Evolutionary conservation across 805 yeast species (phyloP).

Genomic region (Yarrowia sp.): DNA sequence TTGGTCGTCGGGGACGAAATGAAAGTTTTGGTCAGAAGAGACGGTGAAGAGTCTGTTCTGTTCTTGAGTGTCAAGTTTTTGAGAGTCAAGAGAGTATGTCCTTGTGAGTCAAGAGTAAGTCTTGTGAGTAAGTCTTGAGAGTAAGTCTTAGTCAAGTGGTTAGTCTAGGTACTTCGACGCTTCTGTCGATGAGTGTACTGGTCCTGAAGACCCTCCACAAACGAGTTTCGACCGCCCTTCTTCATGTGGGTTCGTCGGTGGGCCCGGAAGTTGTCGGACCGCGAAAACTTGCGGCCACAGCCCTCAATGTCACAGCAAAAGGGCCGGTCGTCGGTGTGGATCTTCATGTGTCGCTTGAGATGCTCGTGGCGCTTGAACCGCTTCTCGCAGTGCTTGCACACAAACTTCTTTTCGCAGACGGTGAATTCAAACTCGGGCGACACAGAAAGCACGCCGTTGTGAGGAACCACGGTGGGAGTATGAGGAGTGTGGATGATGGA

Average conservation of each 20-base stretch:
- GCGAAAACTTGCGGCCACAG: conserved; percentile 63
- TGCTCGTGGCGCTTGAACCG: conserved; percentile 44
- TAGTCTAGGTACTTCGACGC: not conserved
- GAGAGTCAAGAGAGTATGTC: too few species aligned
- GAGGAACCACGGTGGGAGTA: conserved; percentile 19
- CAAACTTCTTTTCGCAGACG: conserved; percentile 30
- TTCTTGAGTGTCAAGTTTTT: not conserved
- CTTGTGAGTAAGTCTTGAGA: too few species aligned
- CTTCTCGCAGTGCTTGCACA: conserved; percentile 41
- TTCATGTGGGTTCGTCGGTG: conserved; percentile 66
- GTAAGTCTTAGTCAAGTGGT: too few species aligned
- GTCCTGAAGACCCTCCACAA: conserved; percentile 39
- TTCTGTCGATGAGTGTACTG: conserved; percentile 14
- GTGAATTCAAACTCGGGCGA: conserved; percentile 23
- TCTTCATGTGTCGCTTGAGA: conserved; percentile 55
- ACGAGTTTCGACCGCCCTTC: conserved; percentile 43
- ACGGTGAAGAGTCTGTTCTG: too few species aligned
- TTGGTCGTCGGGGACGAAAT: not conserved
- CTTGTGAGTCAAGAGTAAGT: too few species aligned
- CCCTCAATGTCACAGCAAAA: conserved; percentile 53
- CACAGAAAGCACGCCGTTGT: conserved; percentile 14
- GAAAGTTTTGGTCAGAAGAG: not conserved
- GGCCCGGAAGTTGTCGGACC: conserved; percentile 77
- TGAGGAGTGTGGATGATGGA: conserved; percentile 24
- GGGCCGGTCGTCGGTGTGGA: conserved; percentile 80